Evolutionary conservation across 805 yeast species (phyloP).

Genomic region (Komagataella mondaviorum): DNA sequence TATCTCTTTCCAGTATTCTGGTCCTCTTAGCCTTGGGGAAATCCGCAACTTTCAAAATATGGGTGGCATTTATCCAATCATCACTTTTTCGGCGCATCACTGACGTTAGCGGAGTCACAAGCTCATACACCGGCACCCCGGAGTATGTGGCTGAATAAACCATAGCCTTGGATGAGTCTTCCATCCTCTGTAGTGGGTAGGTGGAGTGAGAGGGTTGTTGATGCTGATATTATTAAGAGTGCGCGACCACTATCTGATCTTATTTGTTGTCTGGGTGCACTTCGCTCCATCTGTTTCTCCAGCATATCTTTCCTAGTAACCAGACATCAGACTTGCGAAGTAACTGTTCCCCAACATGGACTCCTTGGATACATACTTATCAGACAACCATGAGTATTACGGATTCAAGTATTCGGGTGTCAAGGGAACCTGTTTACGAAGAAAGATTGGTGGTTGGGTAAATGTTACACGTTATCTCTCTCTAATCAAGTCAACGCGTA

Average conservation of each 20-base stretch:
- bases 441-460: conserved; percentile 12
- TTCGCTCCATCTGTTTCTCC: too few relatives aligned
- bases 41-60: conserved; percentile 82
- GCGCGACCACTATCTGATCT: not conserved
- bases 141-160: conserved; percentile 70
- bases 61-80: conserved; percentile 91
- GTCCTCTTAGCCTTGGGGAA: conserved; percentile 93
- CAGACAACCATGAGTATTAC: conserved; percentile 6
- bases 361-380: not conserved
- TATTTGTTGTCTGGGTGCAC: not conserved
- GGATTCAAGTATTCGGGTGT: conserved; percentile 3
- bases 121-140: conserved; percentile 76
- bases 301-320: too few relatives aligned
- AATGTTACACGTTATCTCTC: conserved; percentile 6
- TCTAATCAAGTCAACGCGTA: not conserved
- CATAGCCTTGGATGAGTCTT: not conserved
- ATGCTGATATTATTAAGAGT: not conserved
- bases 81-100: conserved; percentile 69
- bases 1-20: conserved; percentile 82
- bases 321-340: not conserved
- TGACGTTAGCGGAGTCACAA: conserved; percentile 51
- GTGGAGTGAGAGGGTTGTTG: not conserved
- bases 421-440: conserved; percentile 4
- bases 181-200: not conserved
- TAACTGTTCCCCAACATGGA: not conserved